Base-by-base conservation (phyloP, 768 basidiomycete genomes). In the Agaricus bisporus region DNA sequence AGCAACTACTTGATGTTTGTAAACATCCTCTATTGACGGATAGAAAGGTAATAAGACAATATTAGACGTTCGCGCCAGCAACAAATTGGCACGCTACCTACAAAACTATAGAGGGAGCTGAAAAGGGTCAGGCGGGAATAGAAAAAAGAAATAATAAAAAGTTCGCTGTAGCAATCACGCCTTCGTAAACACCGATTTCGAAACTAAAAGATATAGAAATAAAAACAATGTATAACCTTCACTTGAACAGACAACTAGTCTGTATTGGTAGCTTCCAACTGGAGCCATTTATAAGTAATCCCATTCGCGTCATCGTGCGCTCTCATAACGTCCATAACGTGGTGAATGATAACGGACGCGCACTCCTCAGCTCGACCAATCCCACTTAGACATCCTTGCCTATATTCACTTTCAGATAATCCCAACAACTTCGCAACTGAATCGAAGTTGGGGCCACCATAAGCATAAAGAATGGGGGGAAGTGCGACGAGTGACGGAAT, bases 331-430 rank as follows among this genome's bases (percentile, higher is more conserved):
- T 83, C 75, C 32, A 83, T 67, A 38, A 88, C 71, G 20, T 77
- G 77, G 61, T 76, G 75, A 3, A 77, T 83, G 45, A 89, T 79
- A 4, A 77, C 68, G 18, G 68, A 68, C 41, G 82, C 81, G 58
- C 81, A 87, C 60, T 89, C 86, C 58, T 91, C 88, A 37, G 88
- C 89, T 50, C 86, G 73, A 12, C 84, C 81, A 64, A 91, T 91
- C 18, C 90, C 89, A 39, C 80, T 70, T 36, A 92, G 68, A 65
- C 83, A 90, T 36, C 78, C 79, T 59, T 73, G 78, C 53, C 88
- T 75, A 61, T 91, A 91, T 57, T 79, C 79, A 7, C 73, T 76
- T 59, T 85, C 86, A 0, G 77, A 60, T 6, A 89, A 63, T 18
- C 79, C 79, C 38, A 89, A 65, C 57, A 88, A 72, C 17, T 69